Conservation (phyloP, 1,284 basidiomycete species). For the Takashimella tepidaria region DNA sequence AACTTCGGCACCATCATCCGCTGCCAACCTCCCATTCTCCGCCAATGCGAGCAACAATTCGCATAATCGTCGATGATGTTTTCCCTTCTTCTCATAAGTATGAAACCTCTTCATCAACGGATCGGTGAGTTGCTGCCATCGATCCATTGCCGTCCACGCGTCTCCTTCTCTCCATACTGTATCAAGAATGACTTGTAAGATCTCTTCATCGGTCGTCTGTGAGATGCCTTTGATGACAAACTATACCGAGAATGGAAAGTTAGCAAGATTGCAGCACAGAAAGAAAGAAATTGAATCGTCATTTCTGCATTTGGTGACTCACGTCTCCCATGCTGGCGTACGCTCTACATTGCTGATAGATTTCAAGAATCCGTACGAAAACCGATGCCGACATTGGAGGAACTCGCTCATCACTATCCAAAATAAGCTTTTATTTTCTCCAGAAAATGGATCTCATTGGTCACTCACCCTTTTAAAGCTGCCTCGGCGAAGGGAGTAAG, state of each 20-base stretch:
- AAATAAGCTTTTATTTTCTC: too few species aligned
- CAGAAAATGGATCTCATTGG: not conserved
- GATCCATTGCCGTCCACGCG: slow-evolving; percentile 43
- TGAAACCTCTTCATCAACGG: slow-evolving; percentile 37
- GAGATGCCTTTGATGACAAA: slow-evolving; percentile 33
- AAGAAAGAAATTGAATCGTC: too few species aligned
- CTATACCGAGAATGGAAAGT: too few species aligned
- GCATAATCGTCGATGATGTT: slow-evolving; percentile 23
- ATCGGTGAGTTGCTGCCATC: slow-evolving; percentile 34
- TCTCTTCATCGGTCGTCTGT: slow-evolving; percentile 34
- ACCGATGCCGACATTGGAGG: slow-evolving; percentile 33
- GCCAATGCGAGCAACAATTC: slow-evolving; percentile 26
- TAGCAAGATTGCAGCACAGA: too few species aligned
- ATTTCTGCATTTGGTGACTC: too few species aligned
- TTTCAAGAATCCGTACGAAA: slow-evolving; percentile 35
- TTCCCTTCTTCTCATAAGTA: slow-evolving; percentile 20
- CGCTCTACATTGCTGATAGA: slow-evolving; percentile 33
- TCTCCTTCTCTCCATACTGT: slow-evolving; percentile 38
- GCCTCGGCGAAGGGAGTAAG: slow-evolving; percentile 26
- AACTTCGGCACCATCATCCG: slow-evolving; percentile 32
- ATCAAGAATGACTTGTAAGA: slow-evolving; percentile 37
- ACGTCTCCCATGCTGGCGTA: slow-evolving; percentile 40
- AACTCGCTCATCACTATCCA: slow-evolving; percentile 1
- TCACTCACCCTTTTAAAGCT: slow-evolving; percentile 25
- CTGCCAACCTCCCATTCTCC: slow-evolving; percentile 23